Evolutionary conservation across 352 stramenopile species (phyloP), one percentile per base, ranked within the genome.

Genomic region (Phytophthora agathidicida): DNA sequence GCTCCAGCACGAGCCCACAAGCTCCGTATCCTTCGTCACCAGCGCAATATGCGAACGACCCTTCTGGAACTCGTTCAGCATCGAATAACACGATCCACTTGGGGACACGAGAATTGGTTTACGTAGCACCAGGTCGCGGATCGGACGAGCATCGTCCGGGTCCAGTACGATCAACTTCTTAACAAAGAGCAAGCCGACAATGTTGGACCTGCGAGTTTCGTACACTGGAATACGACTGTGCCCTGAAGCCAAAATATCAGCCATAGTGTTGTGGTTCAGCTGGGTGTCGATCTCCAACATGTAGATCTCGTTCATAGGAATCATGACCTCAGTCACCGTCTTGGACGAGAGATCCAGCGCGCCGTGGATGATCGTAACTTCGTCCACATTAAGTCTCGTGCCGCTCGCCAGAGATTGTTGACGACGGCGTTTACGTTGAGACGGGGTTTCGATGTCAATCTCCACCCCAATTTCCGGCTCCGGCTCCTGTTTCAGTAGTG

Each of bases 11-110:
- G 78, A 44, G 57, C 71, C 71, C 30, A 96, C 71, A 35, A 56
- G 16, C 24, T 75, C 62, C 0, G 77, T 73, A 28, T 92, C 56
- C n/a, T 71, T 53, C 2, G 85, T 92, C 20, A 97, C 71, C 10
- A 97, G 61, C 13, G 89, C 89, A 39, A 97, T 89, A 24, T 96
- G 84, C 0, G 79, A 93, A 4, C 75, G 64, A 14, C 88, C 91
- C 37, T 92, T 93, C 66, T 98, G 91, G 45, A 98, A 98, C 44
- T 96, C 74, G 61, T 97, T 97, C 19, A 98, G 62, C 3, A 98
- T 75, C 17, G 89, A 74, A 28, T 97, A 93, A 27, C 97, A 91
- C 52, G 83, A 91, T 23, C 84, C 85, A 13, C 80, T 78, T 0
- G 92, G 90, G 1, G 69, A 67, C 11, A 97, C 77, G 17, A 96